Percentiles rank a stretch among this genome's conserved stretches.
These are phyloP conservation scores for Achaetomium macrosporum DNA, from an alignment of 2,329 filamentous ascomycete genomes.

Conservation along the genomic window DNA sequence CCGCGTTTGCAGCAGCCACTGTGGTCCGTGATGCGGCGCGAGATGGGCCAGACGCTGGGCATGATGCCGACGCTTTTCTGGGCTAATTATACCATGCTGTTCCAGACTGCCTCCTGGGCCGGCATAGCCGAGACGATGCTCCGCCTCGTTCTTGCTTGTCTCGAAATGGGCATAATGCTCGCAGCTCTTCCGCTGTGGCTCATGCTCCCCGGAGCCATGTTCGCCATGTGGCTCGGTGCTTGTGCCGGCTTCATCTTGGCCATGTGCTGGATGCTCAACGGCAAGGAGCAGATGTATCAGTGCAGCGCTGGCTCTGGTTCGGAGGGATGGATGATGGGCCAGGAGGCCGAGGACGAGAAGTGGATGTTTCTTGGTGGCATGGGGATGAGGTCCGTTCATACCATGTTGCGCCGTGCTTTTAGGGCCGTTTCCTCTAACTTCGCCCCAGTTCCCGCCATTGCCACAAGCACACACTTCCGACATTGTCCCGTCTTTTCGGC, in stretches of 20 bases:
- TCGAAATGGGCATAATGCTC: constrained; percentile 27
- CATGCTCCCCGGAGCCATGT: constrained; percentile 29
- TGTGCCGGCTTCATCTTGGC: constrained; percentile 23
- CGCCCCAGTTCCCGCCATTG: constrained; percentile 27
- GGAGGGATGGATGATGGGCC: constrained; percentile 27
- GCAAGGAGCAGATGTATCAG: constrained; percentile 20
- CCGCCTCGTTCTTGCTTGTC: constrained; percentile 23
- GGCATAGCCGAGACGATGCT: constrained; percentile 23
- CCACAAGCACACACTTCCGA: constrained; percentile 29
- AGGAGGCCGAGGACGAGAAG: constrained; percentile 28
- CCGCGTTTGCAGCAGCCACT: constrained; percentile 26
- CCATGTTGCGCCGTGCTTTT: neutral
- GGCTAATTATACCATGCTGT: constrained; percentile 18
- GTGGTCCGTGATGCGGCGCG: constrained; percentile 22
- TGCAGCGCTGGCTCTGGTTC: constrained; percentile 22
- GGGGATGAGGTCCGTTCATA: constrained; percentile 28
- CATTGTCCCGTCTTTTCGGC: constrained; percentile 33
- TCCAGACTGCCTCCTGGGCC: constrained; percentile 18
- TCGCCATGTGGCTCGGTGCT: constrained; percentile 24
- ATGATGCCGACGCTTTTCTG: constrained; percentile 23
- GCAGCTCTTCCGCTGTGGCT: constrained; percentile 26
- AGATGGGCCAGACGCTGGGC: constrained; percentile 21
- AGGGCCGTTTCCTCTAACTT: neutral
- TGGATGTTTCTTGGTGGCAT: constrained; percentile 34
- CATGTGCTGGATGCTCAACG: constrained; percentile 29